Evolutionary conservation across 352 stramenopile genomes (phyloP).

Genomic region (Phytophthora sansomeana): DNA sequence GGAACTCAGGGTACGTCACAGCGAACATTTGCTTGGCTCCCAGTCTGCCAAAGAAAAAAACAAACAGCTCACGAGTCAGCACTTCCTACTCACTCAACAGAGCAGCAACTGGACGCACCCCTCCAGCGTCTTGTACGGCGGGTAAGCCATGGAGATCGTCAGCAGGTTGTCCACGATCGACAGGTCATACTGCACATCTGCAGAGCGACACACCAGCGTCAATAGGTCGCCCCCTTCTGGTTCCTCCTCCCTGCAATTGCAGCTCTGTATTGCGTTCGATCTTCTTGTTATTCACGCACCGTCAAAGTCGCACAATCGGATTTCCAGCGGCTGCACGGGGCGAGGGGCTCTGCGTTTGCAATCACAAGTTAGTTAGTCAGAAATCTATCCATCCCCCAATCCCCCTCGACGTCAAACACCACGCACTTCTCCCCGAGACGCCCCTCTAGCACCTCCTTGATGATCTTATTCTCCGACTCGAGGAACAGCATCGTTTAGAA

Average conservation of each 20-base stretch:
- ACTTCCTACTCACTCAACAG: background rate
- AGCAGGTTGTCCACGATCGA: conserved; percentile 76
- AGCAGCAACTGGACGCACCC: conserved; percentile 36
- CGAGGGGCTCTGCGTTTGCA: conserved; percentile 61
- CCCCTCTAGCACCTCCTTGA: conserved; percentile 83
- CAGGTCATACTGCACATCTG: conserved; percentile 87
- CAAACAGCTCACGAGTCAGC: conserved; percentile 9
- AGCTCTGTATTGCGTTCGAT: background rate
- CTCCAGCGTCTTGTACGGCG: conserved; percentile 75
- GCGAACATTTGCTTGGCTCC: conserved; percentile 77
- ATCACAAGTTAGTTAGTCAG: background rate
- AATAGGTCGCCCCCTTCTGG: conserved; percentile 4
- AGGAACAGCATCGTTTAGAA: conserved; percentile 75
- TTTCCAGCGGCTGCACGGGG: conserved; percentile 78
- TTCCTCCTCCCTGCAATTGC: background rate
- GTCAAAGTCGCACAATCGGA: conserved; percentile 88
- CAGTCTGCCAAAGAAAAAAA: conserved; percentile 42
- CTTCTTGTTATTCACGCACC: conserved; percentile 35
- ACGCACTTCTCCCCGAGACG: conserved; percentile 78
- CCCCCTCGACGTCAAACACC: background rate
- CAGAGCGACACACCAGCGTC: conserved; percentile 11
- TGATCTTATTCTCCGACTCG: conserved; percentile 90
- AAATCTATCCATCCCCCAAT: background rate
- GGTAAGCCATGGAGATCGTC: conserved; percentile 81
- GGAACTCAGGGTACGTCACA: conserved; percentile 78